Evolutionary conservation across 2,329 filamentous ascomycete species (phyloP).

Genomic region (Cytospora leucostoma): DNA sequence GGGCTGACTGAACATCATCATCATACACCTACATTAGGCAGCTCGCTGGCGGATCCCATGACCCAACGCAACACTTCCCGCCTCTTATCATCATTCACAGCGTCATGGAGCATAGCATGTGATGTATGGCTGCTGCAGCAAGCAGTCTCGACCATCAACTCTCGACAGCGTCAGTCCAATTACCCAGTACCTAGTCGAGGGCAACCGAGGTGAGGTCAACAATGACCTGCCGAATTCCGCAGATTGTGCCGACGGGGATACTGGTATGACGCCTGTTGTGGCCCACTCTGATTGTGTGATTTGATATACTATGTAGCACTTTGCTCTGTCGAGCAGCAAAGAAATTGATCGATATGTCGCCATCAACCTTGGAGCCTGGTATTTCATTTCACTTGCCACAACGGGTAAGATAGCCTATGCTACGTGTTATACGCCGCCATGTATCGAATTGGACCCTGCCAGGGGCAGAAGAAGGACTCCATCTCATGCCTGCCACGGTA

Average conservation of each 20-base stretch:
- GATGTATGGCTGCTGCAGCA: slow-evolving; percentile 12
- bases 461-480: background rate
- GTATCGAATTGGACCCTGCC: too few species aligned
- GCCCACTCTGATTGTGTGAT: background rate
- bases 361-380: background rate
- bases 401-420: background rate
- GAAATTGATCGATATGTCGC: background rate
- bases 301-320: background rate
- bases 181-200: slow-evolving; percentile 2
- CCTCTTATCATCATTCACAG: slow-evolving; percentile 10
- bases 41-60: slow-evolving; percentile 6
- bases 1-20: background rate
- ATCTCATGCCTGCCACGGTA: background rate
- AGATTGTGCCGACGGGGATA: slow-evolving; percentile 1
- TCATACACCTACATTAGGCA: background rate
- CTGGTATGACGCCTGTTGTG: background rate
- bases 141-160: slow-evolving; percentile 1
- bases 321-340: background rate
- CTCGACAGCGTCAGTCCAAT: background rate
- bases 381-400: background rate
- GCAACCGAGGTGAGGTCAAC: slow-evolving; percentile 7
- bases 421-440: background rate
- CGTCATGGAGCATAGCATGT: slow-evolving; percentile 13
- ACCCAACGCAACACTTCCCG: background rate
- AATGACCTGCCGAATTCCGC: slow-evolving; percentile 15